Evolutionary conservation across 306 rosid genomes (phyloP).

Genomic region (Cyclanthera cordifolia): DNA sequence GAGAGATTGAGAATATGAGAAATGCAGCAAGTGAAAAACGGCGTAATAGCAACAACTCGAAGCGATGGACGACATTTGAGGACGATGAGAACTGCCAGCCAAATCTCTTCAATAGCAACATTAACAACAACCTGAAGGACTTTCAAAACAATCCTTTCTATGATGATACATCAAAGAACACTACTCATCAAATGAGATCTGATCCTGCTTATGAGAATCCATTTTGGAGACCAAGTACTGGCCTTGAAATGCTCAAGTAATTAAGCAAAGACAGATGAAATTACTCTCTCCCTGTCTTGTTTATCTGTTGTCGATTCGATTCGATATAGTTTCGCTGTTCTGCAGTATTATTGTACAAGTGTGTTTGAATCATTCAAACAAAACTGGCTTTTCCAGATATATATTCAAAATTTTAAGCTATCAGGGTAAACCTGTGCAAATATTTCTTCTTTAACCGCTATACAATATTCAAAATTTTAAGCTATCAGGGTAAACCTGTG

Average conservation of each 20-base stretch:
- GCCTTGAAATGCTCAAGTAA: slow-evolving; percentile 14
- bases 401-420: neutral
- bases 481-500: neutral
- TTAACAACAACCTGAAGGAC: slow-evolving; percentile 6
- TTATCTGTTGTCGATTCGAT: neutral
- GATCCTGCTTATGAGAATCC: slow-evolving; percentile 44
- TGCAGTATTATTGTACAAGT: neutral
- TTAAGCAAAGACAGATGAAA: neutral
- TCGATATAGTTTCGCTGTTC: neutral
- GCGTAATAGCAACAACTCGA: slow-evolving; percentile 30
- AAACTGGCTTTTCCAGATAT: neutral
- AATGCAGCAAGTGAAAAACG: slow-evolving; percentile 41
- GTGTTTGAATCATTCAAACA: slow-evolving; percentile 4
- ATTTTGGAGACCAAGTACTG: slow-evolving; percentile 30
- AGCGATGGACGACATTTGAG: slow-evolving; percentile 60
- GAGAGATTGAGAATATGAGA: slow-evolving; percentile 61
- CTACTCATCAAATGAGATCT: slow-evolving; percentile 11
- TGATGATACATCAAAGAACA: neutral
- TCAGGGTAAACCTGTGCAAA: neutral
- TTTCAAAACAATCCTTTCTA: slow-evolving; percentile 37
- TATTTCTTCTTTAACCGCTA: neutral
- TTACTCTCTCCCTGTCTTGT: neutral
- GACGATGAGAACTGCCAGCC: slow-evolving; percentile 74
- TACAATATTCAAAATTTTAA: neutral
- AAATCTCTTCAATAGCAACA: slow-evolving; percentile 36